Evolutionary conservation across 345 rosid genomes (phyloP), one percentile per base, ranked within the genome.

Genomic region (Mangifera indica): DNA sequence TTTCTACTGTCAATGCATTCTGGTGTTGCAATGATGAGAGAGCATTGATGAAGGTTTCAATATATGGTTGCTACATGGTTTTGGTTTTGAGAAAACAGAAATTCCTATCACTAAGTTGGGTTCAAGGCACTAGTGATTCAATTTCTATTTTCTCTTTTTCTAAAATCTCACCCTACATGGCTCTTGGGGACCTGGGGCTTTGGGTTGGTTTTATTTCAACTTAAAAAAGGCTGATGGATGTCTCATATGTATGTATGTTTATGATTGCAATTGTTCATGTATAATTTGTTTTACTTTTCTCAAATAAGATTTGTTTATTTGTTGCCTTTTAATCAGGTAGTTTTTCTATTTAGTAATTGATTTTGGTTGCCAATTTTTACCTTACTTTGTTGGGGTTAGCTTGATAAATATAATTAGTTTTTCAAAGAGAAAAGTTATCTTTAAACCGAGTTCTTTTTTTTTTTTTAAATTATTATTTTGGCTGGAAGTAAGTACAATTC

Each of bases 31-130:
- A 3, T 18, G 21, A 63, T 46, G 25, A 18, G 13, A n/a, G 17
- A 45, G 25, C 13, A 12, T 53, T 11, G 22, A 15, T 46, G 40
- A 20, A 62, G 49, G 37, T 54, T 25, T 56, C 17, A 22, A 63
- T 32, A 24, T 48, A 34, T 59, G 34, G 10, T 15, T 51, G 9
- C 60, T 40, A 60, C 60, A 8, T 60, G 56, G 46, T 60, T 49
- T 71, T 70, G 26, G 22, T 20, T 29, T 71, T 7, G 1, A 12
- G 14, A 45, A 7, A 48, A 20, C 15, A 26, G 4, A 44, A 29
- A n/a, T 48, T 46, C 17, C 25, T 60, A 25, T 49, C 9, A 24
- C 32, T 29, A 29, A 29, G 32, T 29, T 29, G 32, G 98, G 1
- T 29, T 29, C 3, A 29, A 29, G 32, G 32, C 32, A 29, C n/a